Percentiles rank a stretch among this genome's conserved stretches.
Conservation (phyloP, 2,329 filamentous ascomycete genomes). For the Scleromitrula shiraiana region DNA sequence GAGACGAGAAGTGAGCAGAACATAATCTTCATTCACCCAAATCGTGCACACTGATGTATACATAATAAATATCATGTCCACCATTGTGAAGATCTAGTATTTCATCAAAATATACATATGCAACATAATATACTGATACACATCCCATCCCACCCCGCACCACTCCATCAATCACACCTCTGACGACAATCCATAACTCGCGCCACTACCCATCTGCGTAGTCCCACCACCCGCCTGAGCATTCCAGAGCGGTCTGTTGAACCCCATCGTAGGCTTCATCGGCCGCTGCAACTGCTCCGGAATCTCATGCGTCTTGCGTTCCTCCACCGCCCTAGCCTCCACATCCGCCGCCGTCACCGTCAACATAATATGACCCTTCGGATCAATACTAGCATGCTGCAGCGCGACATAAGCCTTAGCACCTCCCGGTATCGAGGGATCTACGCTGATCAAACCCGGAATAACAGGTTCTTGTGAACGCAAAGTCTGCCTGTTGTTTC, state of each 20-base stretch:
- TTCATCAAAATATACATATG: constrained; percentile 1
- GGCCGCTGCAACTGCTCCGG: not conserved
- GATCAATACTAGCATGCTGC: constrained; percentile 22
- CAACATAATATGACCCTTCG: constrained; percentile 25
- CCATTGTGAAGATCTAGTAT: not conserved
- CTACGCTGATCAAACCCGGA: constrained; percentile 20
- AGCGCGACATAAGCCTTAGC: constrained; percentile 27
- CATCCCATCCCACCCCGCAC: not conserved
- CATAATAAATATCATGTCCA: not conserved
- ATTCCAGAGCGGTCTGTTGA: not conserved
- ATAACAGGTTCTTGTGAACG: not conserved
- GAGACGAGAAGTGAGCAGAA: no score
- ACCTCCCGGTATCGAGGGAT: constrained; percentile 26
- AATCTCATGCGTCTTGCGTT: constrained; percentile 21
- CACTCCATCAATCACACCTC: not conserved
- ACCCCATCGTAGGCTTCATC: not conserved
- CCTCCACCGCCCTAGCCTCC: constrained; percentile 23
- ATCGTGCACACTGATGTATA: not conserved
- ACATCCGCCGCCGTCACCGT: constrained; percentile 19
- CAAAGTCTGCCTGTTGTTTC: no score
- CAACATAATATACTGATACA: constrained; percentile 3
- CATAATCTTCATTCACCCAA: no score
- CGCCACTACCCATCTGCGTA: not conserved
- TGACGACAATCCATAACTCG: not conserved
- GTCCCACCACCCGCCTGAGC: accelerated